Evolutionary conservation across 1,284 basidiomycete species (phyloP), one percentile per base, ranked within the genome.

Genomic region (Phaffia rhodozyma): DNA sequence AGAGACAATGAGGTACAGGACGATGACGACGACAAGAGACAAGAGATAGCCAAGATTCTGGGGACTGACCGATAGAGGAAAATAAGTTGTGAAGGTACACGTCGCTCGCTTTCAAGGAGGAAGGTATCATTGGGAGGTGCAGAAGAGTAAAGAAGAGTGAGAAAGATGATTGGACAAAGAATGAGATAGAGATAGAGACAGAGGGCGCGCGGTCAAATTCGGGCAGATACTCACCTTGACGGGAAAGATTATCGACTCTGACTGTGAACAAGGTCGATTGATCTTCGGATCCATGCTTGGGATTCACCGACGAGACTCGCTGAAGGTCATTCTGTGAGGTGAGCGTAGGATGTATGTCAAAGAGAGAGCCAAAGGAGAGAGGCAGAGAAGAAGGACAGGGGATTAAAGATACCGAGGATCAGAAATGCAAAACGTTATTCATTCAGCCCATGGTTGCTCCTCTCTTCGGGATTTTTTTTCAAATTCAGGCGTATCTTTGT

Each of bases 221-320:
- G 13, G 51, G 21, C 32, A 62, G 32, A 34, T 34, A 34, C 55
- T 38, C 25, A 65, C 63, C 58, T 47, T 65, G 51, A 25, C 63
- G 52, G 23, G 58, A 60, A 20, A 65, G 50, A 32, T 65, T 65
- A 21, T 55, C 63, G 23, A 65, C 58, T 23, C 38, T 25, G 34
- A 65, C 53, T 34, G 32, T 34, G 32, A 34, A 34, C 32, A 34
- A 34, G 32, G 9, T 34, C 32, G 32, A 9, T 34, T 34, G 32
- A 9, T 34, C 32, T 4, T 34, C 32, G 9, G 32, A 34, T 34
- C 5, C 9, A 34, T 34, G 32, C 9, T 34, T 34, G 5, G 32
- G 32, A 34, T 4, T 34, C 9, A 34, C 32, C 32, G 9, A 34
- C 32, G 32, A 34, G 32, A 9, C 9, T 9, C 32, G 32, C 32